Base-by-base conservation (phyloP, 306 rosid species). In the Lotus japonicus region DNA sequence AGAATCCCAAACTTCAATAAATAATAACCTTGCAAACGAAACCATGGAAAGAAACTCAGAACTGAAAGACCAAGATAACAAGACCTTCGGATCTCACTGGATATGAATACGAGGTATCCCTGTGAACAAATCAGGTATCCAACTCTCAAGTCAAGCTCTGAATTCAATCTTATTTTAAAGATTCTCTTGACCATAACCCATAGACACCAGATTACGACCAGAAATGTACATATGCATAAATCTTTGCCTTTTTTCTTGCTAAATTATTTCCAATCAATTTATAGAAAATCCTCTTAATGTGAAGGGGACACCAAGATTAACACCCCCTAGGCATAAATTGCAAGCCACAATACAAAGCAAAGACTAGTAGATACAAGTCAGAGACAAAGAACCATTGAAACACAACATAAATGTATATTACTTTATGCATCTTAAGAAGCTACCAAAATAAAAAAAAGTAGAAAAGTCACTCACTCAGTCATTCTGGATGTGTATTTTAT, bases 361-460 rank as follows among this genome's bases (percentile, higher is more conserved):
- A 74, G 61, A 44, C 60, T 14, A 55, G 54, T 5, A 13, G 76
- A 68, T 38, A 50, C 46, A 74, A 49, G 44, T 18, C 4, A 21
- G 45, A n/a, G 33, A 12, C 26, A 57, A 16, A 75, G 15, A 70
- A 65, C 11, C 41, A 45, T 26, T 45, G 11, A 13, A 53, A 60
- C 3, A 36, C 33, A 7, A 11, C 41, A 26, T 56, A 17, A 48
- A 12, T 55, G 11, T 58, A 66, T 5, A 58, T 9, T 44, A 43
- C 2, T 23, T 36, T 26, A 59, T 52, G 53, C 5, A 38, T 39
- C n/a, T 31, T 35, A 21, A 35, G 46, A 17, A 12, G 42, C 44
- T 33, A 68, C 21, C 13, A 17, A 52, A 52, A 31, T 19, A 31
- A 1, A 35, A 59, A 68, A 17, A 52, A 52, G 18, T 19, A 31